phyloP scores from a whole-genome alignment of 2,329 filamentous ascomycete genomes.

The Aotearoamyces nothofagi region DNA sequence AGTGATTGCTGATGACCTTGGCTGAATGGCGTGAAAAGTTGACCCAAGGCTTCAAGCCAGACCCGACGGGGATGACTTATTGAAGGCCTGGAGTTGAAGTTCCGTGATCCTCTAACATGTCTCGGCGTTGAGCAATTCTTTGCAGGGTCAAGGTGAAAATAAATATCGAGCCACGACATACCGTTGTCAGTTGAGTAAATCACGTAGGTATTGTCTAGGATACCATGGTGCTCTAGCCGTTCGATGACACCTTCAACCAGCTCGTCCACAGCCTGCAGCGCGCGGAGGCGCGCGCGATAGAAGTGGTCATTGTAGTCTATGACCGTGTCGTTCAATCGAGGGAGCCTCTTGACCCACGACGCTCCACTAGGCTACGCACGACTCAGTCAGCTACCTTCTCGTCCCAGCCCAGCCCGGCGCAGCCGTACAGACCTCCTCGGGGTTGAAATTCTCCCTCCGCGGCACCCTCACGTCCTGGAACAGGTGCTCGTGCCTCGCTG shows the following conservation, averaged over 20 bases:
- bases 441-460: slow-evolving; percentile 51
- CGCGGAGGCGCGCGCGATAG: slow-evolving; percentile 33
- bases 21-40: too few species aligned
- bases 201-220: slow-evolving; percentile 35
- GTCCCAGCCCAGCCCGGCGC: too few species aligned
- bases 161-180: too few species aligned
- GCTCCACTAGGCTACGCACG: slow-evolving; percentile 24
- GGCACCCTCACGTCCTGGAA: slow-evolving; percentile 46
- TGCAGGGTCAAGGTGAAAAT: too few species aligned
- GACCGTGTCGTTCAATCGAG: slow-evolving; percentile 23
- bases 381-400: slow-evolving; percentile 3
- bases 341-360: slow-evolving; percentile 29
- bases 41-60: too few species aligned
- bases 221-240: slow-evolving; percentile 23
- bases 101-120: too few species aligned
- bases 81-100: too few species aligned
- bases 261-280: slow-evolving; percentile 39
- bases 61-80: too few species aligned
- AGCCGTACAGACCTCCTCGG: slow-evolving; percentile 32
- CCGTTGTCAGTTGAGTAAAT: slow-evolving; percentile 42
- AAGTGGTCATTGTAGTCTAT: slow-evolving; percentile 33
- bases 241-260: slow-evolving; percentile 31
- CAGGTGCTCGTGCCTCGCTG: slow-evolving; percentile 43
- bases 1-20: too few species aligned
- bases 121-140: too few species aligned